Conservation (phyloP, 2,329 filamentous ascomycete species). For the Fusarium sp. region DNA sequence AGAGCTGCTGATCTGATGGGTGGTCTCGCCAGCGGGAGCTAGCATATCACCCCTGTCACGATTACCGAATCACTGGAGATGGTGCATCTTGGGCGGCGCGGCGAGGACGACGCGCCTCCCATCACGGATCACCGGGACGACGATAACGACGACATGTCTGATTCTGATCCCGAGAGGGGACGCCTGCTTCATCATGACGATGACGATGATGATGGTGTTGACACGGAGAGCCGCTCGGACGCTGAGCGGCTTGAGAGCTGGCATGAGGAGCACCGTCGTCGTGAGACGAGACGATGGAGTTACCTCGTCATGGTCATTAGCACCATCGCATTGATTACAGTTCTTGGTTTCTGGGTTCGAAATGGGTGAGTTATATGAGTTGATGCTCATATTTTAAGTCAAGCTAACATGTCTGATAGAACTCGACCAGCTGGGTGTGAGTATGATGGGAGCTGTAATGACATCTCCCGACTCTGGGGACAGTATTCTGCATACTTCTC, state of each 20-base stretch:
- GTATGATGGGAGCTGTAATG: slow-evolving; percentile 56
- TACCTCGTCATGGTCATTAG: slow-evolving; percentile 36
- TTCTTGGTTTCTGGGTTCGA: slow-evolving; percentile 33
- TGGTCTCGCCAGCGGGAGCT: background rate
- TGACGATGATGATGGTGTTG: slow-evolving; percentile 4
- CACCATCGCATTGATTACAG: slow-evolving; percentile 27
- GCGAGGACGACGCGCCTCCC: slow-evolving; percentile 24
- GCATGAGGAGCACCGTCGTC: slow-evolving; percentile 31
- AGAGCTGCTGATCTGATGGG: slow-evolving; percentile 13
- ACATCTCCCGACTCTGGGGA: slow-evolving; percentile 74
- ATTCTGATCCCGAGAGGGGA: slow-evolving; percentile 26
- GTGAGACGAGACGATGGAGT: slow-evolving; percentile 35
- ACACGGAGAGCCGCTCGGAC: slow-evolving; percentile 17
- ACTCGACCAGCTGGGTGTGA: slow-evolving; percentile 39
- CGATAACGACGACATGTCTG: slow-evolving; percentile 13
- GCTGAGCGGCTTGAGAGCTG: slow-evolving; percentile 34
- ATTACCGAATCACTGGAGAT: slow-evolving; percentile 27
- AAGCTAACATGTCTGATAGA: slow-evolving; percentile 10
- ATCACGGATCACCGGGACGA: slow-evolving; percentile 15
- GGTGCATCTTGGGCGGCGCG: slow-evolving; percentile 21
- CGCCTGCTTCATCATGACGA: slow-evolving; percentile 20
- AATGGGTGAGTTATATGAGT: slow-evolving; percentile 24
- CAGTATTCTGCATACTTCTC: slow-evolving; percentile 88
- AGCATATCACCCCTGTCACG: slow-evolving; percentile 22
- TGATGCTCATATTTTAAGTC: background rate